Base-by-base conservation (phyloP, 768 basidiomycete species). In the Boletus fagicola region DNA sequence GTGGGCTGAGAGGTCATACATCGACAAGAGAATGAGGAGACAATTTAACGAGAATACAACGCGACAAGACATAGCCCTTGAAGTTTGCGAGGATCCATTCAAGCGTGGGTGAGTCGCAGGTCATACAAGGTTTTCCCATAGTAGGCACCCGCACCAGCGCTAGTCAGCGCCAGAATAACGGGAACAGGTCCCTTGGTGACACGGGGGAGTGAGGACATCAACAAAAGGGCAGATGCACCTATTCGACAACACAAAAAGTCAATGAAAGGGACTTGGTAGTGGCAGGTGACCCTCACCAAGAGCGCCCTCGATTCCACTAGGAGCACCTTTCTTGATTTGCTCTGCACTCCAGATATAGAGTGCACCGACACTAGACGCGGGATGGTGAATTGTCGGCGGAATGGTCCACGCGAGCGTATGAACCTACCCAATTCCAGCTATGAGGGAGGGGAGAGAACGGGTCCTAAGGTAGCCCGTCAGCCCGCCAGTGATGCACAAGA, bases 261-360 rank as follows among this genome's bases (percentile, higher is more conserved):
- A 51, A 61, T 7, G 12, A 39, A 31, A 49, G 2, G 16, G 39
- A 42, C 13, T 18, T 5, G 20, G 40, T 35, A 53, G 45, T 10
- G 26, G 5, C 28, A 47, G 42, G 20, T 20, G 33, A 30, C n/a
- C 65, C 80, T 67, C 67, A 86, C 92, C 91, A 15, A 92, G 77
- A 39, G 91, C 92, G 31, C 79, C 83, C 67, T 93, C 88, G 53
- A 92, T 73, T n/a, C 92, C 89, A 61, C 88, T 85, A 3, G 82
- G 67, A 13, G 83, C 81, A 38, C 89, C 87, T 67, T 81, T 89
- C 58, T 85, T 84, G 62, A 94, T 88, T 66, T 77, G 78, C 59
- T 90, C 82, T 38, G 86, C 91, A 54, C 89, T 87, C 82, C 85
- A 92, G 26, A 92, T 77, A 72, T 89, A 94, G 48, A 92, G 77